Evolutionary conservation across 192 early-diverging fungal genomes (phyloP), one percentile per base, ranked within the genome.

Genomic region (Chytriomyces sp.): DNA sequence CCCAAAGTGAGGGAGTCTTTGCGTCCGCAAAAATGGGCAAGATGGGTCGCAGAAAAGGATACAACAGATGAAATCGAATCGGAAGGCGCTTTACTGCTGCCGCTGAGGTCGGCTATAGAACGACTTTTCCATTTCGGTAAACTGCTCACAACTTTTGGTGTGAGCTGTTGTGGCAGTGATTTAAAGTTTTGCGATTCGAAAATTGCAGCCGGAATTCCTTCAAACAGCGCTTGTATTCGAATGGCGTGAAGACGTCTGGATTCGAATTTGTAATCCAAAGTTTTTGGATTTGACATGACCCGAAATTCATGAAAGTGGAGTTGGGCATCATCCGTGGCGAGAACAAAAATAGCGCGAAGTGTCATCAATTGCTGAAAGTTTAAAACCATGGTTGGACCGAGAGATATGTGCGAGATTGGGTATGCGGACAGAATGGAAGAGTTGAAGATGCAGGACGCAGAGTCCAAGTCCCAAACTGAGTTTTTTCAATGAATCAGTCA

Each of bases 381-480:
- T 57, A 57, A n/a, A 20, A 20, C 13, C 10, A 46, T 60, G 26
- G 71, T 9, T n/a, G 60, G 71, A 23, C 53, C 69, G 0, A 82
- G 46, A 5, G 80, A 78, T 46, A 84, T 26, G 8, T 74, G 18
- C 7, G 80, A 74, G 70, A 84, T 68, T 18, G 62, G 64, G 18
- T 47, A 77, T n/a, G 80, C 70, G 44, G 83, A 82, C 7, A 84
- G n/a, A 7, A 84, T 82, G 13, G 64, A 6, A 2, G 83, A 84
- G 24, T 77, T 75, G 64, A 82, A 84, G 10, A 84, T 57, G 50
- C 83, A 84, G 5, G 18, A 47, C 2, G 45, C 6, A 1, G 44
- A 45, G 20, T 49, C 62, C 7, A 82, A 45, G 63, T 84, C 79
- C 83, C 83, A 84, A 5, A 84, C 78, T 81, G 59, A 23, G 28